A percentile compares a stretch with the other conserved stretches of the same genome.
These are phyloP conservation scores for Gossypium aridum DNA, from an alignment of 441 rosid species.

Conservation along the genomic window DNA sequence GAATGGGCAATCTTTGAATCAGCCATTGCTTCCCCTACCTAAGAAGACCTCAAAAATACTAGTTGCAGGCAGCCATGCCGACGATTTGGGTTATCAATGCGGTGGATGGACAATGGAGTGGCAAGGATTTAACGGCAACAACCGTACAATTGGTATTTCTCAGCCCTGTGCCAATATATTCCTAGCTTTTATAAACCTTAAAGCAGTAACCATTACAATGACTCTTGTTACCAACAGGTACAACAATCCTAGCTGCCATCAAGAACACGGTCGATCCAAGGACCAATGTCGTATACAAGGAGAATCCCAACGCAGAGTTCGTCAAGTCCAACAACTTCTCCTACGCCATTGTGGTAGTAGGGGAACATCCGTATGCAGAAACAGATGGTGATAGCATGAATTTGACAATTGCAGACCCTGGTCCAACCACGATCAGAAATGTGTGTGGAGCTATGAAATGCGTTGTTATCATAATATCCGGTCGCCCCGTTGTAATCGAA, in stretches of 20 bases:
- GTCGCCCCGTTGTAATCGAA: conserved; percentile 50
- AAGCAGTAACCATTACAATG: neutral
- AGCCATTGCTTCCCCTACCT: conserved; percentile 56
- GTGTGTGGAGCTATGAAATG: conserved; percentile 51
- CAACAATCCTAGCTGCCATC: conserved; percentile 55
- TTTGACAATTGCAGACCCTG: conserved; percentile 47
- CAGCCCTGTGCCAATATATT: neutral
- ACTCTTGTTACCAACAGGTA: conserved; percentile 28
- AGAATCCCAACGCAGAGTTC: conserved; percentile 33
- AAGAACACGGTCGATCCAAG: conserved; percentile 36
- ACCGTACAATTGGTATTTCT: conserved; percentile 36
- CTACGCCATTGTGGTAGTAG: conserved; percentile 52
- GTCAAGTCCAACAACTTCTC: conserved; percentile 44
- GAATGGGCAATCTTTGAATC: conserved; percentile 35
- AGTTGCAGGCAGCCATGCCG: conserved; percentile 62
- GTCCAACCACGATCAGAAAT: conserved; percentile 37
- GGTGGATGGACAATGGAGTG: conserved; percentile 74
- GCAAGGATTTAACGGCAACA: conserved; percentile 62
- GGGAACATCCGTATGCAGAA: conserved; percentile 62
- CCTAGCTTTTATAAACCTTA: neutral
- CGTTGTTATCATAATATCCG: conserved; percentile 42
- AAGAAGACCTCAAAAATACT: conserved; percentile 48
- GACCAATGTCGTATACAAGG: conserved; percentile 35
- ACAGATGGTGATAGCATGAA: conserved; percentile 44
- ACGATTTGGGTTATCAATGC: conserved; percentile 63